Percentiles rank a stretch among this genome's conserved stretches.
These are phyloP conservation scores for Sporothrix variecibatus DNA, from an alignment of 2,329 filamentous ascomycete species.

Conservation along the genomic window DNA sequence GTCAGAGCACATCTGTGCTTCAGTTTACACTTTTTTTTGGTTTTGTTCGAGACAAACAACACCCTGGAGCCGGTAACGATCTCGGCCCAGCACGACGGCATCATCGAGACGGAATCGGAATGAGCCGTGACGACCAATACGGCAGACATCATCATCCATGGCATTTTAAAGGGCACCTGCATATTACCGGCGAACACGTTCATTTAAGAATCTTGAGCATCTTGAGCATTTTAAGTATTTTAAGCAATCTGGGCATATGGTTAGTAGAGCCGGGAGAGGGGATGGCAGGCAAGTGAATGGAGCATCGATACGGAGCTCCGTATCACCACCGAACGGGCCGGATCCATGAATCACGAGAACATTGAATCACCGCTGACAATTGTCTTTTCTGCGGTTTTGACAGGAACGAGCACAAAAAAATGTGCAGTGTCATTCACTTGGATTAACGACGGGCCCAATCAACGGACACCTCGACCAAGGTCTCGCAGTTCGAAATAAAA, in stretches of 20 bases:
- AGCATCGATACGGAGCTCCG: background rate
- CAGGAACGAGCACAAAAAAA: background rate
- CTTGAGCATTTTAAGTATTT: background rate
- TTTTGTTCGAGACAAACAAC: background rate
- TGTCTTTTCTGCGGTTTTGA: background rate
- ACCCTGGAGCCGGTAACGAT: background rate
- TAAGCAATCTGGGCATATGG: background rate
- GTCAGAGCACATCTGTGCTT: background rate
- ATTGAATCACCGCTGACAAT: background rate
- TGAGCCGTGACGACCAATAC: background rate
- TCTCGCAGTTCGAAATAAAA: background rate
- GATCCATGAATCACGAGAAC: background rate
- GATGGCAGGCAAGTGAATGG: background rate
- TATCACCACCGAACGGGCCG: background rate
- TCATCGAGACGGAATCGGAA: background rate
- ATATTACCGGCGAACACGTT: background rate
- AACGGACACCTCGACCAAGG: background rate
- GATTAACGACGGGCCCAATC: background rate
- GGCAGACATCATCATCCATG: background rate
- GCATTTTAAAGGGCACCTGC: background rate
- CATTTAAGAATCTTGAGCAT: background rate
- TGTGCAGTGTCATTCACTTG: slow-evolving; percentile 7
- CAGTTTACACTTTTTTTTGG: background rate
- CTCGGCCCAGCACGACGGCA: background rate
- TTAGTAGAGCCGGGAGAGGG: background rate